Evolutionary conservation across 2,329 filamentous ascomycete species (phyloP).

Genomic region (Penicillium frequentans): DNA sequence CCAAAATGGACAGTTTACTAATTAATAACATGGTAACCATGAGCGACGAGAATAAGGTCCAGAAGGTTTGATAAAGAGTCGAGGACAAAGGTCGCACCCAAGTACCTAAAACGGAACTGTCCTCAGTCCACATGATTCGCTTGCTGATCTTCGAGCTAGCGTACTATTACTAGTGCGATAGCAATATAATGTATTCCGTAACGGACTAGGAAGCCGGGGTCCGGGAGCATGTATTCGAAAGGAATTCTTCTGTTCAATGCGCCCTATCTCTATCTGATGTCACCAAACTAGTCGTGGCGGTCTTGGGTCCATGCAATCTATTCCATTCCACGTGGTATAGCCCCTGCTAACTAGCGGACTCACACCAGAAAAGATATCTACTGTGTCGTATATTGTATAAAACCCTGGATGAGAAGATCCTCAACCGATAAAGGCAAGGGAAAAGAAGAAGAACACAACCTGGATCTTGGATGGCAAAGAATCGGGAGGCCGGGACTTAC

Average conservation of each 20-base stretch:
- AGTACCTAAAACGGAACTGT: background rate
- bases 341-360: background rate
- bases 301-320: background rate
- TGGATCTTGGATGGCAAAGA: background rate
- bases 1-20: background rate
- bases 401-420: background rate
- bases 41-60: too few relatives aligned
- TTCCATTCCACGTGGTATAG: background rate
- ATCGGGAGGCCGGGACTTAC: background rate
- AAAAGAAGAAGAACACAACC: too few relatives aligned
- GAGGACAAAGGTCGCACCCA: background rate
- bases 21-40: background rate
- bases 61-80: background rate
- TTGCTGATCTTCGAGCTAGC: background rate
- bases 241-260: background rate
- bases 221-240: background rate
- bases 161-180: background rate
- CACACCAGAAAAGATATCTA: background rate
- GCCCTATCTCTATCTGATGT: too few relatives aligned
- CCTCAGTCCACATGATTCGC: background rate
- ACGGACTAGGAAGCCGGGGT: background rate
- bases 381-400: background rate
- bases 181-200: too few relatives aligned
- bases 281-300: background rate
- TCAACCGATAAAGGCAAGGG: too few relatives aligned